Conservation (phyloP, 2,329 filamentous ascomycete genomes). For the Grosmannia penicillata region DNA sequence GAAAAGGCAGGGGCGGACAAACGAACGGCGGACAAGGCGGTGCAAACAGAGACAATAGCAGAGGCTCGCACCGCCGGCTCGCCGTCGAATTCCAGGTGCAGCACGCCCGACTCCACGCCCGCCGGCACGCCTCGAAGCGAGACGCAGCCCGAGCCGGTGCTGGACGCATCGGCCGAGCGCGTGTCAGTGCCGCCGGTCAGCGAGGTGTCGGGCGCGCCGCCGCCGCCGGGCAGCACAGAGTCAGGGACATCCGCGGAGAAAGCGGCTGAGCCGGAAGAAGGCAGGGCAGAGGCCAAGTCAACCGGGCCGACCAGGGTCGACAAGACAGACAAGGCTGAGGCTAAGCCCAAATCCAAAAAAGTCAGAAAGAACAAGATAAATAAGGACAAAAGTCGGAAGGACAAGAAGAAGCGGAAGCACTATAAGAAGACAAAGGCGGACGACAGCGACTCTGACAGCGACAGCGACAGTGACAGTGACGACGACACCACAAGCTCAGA, state of each 20-base stretch:
- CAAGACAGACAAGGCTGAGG: too few species aligned
- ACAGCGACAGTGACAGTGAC: too few species aligned
- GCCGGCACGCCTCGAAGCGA: constrained; percentile 17
- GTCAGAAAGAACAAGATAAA: too few species aligned
- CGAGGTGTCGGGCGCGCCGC: constrained; percentile 10
- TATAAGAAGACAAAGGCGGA: too few species aligned
- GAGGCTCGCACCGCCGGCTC: constrained; percentile 1
- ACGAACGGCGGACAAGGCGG: constrained; percentile 8
- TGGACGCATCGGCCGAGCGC: constrained; percentile 14
- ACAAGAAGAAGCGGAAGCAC: too few species aligned
- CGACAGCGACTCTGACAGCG: too few species aligned
- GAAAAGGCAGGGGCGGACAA: constrained; percentile 3
- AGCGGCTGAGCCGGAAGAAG: neutral
- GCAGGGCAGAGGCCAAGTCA: too few species aligned
- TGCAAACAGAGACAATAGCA: constrained; percentile 2
- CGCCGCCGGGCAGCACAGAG: neutral
- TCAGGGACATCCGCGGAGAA: neutral
- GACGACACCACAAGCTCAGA: neutral
- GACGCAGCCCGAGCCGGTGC: constrained; percentile 5
- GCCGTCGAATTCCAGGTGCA: constrained; percentile 10
- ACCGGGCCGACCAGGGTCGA: too few species aligned
- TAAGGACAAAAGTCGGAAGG: too few species aligned
- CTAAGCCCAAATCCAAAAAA: too few species aligned
- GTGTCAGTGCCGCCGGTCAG: constrained; percentile 18
- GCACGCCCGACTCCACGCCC: constrained; percentile 14